These are phyloP conservation scores for Leishmania tropica DNA, from an alignment of 208 protist species.

Conservation along the genomic window DNA sequence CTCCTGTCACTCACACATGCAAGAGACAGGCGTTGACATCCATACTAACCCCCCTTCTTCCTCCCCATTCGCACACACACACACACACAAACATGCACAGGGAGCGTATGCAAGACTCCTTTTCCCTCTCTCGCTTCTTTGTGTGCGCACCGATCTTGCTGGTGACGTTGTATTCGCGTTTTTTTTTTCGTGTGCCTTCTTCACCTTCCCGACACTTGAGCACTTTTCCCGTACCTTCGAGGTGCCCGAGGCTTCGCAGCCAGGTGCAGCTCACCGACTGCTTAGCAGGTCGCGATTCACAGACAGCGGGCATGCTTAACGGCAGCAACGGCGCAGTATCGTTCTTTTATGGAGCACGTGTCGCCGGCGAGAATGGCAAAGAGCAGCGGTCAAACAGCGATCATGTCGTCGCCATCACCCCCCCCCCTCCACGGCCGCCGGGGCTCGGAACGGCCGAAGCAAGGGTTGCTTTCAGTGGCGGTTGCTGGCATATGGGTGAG, in stretches of 20 bases:
- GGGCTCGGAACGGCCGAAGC: neutral
- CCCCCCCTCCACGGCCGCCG: neutral
- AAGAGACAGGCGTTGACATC: neutral
- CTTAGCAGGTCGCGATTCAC: neutral
- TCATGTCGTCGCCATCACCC: neutral
- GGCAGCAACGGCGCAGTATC: neutral
- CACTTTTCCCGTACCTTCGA: neutral
- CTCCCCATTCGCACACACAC: neutral
- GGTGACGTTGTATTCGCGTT: neutral
- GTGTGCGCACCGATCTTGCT: neutral
- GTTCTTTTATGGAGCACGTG: neutral
- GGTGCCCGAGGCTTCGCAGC: neutral
- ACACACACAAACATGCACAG: neutral
- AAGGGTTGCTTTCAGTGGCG: constrained; percentile 8
- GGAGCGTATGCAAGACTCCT: neutral
- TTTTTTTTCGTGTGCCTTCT: neutral
- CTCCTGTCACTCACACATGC: neutral
- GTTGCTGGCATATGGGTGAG: constrained; percentile 23
- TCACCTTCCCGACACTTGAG: too few relatives aligned
- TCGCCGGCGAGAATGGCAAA: neutral
- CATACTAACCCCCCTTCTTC: neutral
- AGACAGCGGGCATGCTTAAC: neutral
- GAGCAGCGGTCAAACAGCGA: neutral
- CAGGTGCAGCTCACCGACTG: neutral
- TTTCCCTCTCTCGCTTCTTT: neutral